A percentile compares a stretch with the other conserved stretches of the same genome.
Conservation (phyloP, 2,329 filamentous ascomycete genomes). For the Incumbomyces delicatus region DNA sequence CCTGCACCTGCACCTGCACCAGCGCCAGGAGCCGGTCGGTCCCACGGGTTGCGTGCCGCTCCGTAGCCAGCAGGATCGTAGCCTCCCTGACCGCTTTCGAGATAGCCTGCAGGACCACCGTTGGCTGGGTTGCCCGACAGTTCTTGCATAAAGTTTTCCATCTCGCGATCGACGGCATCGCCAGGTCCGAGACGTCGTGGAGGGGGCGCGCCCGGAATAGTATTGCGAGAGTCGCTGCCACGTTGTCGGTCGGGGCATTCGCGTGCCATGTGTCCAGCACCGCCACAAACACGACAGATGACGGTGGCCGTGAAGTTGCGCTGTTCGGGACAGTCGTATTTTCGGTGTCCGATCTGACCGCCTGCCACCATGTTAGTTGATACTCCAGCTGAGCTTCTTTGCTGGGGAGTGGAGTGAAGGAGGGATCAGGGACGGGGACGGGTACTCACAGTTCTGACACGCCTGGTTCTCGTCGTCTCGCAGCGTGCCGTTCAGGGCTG, state of each 20-base stretch:
- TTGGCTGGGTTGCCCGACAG: slow-evolving; percentile 61
- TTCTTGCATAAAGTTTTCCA: slow-evolving; percentile 99
- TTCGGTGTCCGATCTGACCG: slow-evolving; percentile 95
- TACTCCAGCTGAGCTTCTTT: too few species aligned
- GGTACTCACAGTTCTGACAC: slow-evolving; percentile 75
- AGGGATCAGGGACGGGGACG: not conserved
- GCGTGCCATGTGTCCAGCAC: slow-evolving; percentile 94
- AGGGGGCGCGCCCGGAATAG: slow-evolving; percentile 42
- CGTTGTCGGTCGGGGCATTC: slow-evolving; percentile 93
- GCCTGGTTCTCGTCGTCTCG: slow-evolving; percentile 99
- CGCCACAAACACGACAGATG: slow-evolving; percentile 95
- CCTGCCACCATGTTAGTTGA: slow-evolving; percentile 28
- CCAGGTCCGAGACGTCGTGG: slow-evolving; percentile 59
- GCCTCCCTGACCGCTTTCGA: slow-evolving; percentile 70
- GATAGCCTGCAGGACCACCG: slow-evolving; percentile 60
- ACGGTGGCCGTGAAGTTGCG: slow-evolving; percentile 99
- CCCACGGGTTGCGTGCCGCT: slow-evolving; percentile 63
- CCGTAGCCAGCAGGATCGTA: slow-evolving; percentile 42
- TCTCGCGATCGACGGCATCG: slow-evolving; percentile 84
- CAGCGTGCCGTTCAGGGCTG: slow-evolving; percentile 94
- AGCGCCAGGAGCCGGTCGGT: slow-evolving; percentile 61
- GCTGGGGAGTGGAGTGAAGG: not conserved
- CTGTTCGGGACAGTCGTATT: slow-evolving; percentile 96
- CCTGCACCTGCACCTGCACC: slow-evolving; percentile 37
- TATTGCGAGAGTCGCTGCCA: slow-evolving; percentile 85